Conservation (phyloP, 257 asterid species). For the Nyctanthes arbortristis region DNA sequence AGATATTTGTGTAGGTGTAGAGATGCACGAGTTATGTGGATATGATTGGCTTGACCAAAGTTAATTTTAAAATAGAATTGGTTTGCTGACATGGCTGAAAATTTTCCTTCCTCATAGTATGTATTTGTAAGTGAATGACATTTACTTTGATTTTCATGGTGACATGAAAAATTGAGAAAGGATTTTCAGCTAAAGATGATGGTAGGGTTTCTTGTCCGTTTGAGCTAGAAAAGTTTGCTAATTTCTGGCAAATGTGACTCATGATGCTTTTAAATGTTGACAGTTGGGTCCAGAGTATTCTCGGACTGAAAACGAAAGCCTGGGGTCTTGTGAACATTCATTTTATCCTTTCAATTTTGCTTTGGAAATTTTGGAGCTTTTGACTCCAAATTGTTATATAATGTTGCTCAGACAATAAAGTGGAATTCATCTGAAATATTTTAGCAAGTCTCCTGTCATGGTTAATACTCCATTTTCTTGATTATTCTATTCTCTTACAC, state of each 20-base stretch:
- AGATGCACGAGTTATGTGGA: too few species aligned
- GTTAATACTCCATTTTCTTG: slow-evolving; percentile 5
- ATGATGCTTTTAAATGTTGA: slow-evolving; percentile 7
- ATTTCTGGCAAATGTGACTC: slow-evolving; percentile 6
- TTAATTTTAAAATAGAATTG: too few species aligned
- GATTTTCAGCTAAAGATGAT: neutral
- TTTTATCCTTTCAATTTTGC: neutral
- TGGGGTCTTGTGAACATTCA: neutral
- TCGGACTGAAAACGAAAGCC: slow-evolving; percentile 4
- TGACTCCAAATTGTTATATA: neutral
- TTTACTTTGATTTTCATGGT: neutral
- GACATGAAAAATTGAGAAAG: neutral
- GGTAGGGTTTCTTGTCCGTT: neutral
- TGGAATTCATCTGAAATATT: neutral
- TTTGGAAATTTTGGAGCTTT: neutral
- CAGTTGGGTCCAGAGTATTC: neutral
- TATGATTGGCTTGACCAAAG: too few species aligned
- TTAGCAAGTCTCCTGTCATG: neutral
- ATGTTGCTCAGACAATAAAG: neutral
- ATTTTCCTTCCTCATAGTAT: neutral
- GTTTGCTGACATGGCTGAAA: neutral
- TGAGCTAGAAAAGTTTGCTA: neutral
- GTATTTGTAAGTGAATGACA: neutral
- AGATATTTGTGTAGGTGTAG: too few species aligned
- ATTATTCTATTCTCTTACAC: neutral